phyloP scores from a whole-genome alignment of 352 stramenopile species.

The Nothophytophthora sp. region DNA sequence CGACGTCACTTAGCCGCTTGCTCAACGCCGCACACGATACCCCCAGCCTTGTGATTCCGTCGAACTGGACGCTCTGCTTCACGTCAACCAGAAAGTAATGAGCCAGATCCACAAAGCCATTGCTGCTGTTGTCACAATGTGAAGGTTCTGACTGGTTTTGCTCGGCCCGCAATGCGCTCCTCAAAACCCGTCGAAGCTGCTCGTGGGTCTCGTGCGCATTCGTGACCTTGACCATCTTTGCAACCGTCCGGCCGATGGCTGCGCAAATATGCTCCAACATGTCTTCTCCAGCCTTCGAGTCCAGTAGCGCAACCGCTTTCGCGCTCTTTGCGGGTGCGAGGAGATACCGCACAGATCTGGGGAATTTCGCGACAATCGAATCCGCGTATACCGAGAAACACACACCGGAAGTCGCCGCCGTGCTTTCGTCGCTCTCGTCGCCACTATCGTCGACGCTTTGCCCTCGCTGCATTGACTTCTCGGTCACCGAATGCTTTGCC shows the following conservation, averaged over 20 bases:
- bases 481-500: background rate
- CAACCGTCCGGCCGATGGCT: conserved; percentile 33
- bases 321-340: conserved; percentile 16
- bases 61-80: conserved; percentile 21
- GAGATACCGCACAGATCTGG: conserved; percentile 34
- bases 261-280: conserved; percentile 46
- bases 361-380: conserved; percentile 46
- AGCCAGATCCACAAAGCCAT: conserved; percentile 32
- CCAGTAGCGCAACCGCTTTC: conserved; percentile 38
- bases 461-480: background rate
- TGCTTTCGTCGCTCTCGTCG: background rate
- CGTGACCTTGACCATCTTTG: conserved; percentile 13
- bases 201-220: conserved; percentile 15
- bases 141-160: background rate
- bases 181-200: conserved; percentile 17
- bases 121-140: conserved; percentile 5
- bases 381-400: conserved; percentile 56
- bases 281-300: conserved; percentile 37
- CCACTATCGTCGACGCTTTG: background rate
- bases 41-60: conserved; percentile 45
- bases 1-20: conserved; percentile 41
- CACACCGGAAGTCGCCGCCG: conserved; percentile 2
- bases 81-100: conserved; percentile 38
- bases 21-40: conserved; percentile 38
- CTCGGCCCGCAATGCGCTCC: conserved; percentile 6